These are phyloP conservation scores for Zangia roseola DNA, from an alignment of 768 basidiomycete genomes.

Conservation along the genomic window DNA sequence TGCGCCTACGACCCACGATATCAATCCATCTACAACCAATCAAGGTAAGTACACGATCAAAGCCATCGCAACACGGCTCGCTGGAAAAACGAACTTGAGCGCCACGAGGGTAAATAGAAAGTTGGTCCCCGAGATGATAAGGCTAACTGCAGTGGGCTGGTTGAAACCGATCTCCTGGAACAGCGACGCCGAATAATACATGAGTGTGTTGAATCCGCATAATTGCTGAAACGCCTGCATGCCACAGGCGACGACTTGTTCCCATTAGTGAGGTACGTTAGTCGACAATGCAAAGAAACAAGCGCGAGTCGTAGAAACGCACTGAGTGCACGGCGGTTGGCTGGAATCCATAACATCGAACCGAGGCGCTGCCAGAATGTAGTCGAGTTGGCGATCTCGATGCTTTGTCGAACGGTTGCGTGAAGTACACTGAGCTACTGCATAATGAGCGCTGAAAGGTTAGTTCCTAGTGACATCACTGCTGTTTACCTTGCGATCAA, in stretches of 20 bases:
- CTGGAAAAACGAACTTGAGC: conserved; percentile 43
- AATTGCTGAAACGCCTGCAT: conserved; percentile 85
- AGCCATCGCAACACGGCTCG: not conserved
- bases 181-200: conserved; percentile 73
- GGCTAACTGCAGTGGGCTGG: conserved; percentile 78
- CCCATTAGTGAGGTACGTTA: not conserved
- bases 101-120: conserved; percentile 78
- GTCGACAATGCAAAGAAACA: not conserved
- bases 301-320: conserved; percentile 16
- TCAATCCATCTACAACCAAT: conserved; percentile 47
- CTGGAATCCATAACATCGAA: conserved; percentile 53
- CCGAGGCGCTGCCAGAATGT: conserved; percentile 55
- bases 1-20: conserved; percentile 63
- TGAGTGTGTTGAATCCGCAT: conserved; percentile 81
- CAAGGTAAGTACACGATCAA: not conserved
- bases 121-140: conserved; percentile 77
- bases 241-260: conserved; percentile 68
- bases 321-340: conserved; percentile 73
- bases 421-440: conserved; percentile 56
- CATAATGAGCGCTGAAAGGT: not conserved
- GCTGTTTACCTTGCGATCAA: conserved; percentile 57
- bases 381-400: conserved; percentile 59
- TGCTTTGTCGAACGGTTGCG: conserved; percentile 57
- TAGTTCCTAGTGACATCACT: not conserved
- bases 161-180: conserved; percentile 81